Conservation (phyloP, 1,139 yeast species). For the Kluyveromyces marxianus region DNA sequence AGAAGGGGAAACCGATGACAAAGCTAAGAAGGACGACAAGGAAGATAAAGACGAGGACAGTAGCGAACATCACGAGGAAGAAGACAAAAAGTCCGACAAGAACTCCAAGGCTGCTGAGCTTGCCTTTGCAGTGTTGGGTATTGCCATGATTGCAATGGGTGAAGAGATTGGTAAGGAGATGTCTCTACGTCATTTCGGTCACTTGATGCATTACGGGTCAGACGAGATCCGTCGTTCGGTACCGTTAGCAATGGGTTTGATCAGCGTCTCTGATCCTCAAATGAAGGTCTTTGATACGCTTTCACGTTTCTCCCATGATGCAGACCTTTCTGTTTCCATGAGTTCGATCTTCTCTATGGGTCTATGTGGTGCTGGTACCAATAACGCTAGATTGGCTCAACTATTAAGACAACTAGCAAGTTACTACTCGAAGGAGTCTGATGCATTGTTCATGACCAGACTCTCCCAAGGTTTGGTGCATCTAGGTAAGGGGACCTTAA, state of each 20-base stretch:
- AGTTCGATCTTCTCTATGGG: constrained; percentile 98
- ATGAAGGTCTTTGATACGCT: constrained; percentile 96
- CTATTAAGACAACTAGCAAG: constrained; percentile 89
- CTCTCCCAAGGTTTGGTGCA: constrained; percentile 93
- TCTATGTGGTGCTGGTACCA: constrained; percentile 96
- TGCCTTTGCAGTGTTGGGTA: constrained; percentile 88
- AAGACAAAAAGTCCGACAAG: constrained; percentile 40
- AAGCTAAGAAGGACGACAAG: constrained; percentile 14
- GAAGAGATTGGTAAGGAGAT: constrained; percentile 97
- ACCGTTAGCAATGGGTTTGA: constrained; percentile 95
- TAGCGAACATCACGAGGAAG: constrained; percentile 29
- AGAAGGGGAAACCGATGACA: constrained; percentile 21
- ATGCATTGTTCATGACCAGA: constrained; percentile 86
- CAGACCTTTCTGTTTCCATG: constrained; percentile 88
- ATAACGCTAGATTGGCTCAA: constrained; percentile 96
- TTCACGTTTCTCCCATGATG: constrained; percentile 93
- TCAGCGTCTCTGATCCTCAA: constrained; percentile 89
- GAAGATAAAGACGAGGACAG: constrained; percentile 12
- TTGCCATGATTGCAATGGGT: constrained; percentile 94
- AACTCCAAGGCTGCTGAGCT: constrained; percentile 40
- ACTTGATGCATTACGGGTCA: constrained; percentile 96
- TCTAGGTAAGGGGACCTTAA: constrained; percentile 87
- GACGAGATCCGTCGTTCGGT: constrained; percentile 88
- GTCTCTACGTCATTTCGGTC: constrained; percentile 95
- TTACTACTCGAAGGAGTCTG: constrained; percentile 85